A percentile compares a stretch with the other conserved stretches of the same genome.
These are phyloP conservation scores for Plasmodium yoelii DNA, from an alignment of 169 alveolate genomes.

Conservation along the genomic window DNA sequence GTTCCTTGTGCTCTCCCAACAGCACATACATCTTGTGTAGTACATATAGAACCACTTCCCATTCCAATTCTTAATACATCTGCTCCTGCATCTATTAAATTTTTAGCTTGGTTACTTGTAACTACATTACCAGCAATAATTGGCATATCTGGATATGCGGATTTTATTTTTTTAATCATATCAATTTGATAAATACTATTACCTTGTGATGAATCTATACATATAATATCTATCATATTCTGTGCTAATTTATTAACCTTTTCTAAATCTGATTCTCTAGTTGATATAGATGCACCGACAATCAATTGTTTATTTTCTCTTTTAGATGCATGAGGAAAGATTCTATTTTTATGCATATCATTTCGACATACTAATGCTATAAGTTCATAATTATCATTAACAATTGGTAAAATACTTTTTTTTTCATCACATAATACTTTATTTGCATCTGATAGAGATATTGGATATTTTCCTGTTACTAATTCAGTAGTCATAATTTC, in stretches of 20 bases:
- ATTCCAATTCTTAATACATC: constrained; percentile 93
- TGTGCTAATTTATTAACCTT: constrained; percentile 79
- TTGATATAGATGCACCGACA: constrained; percentile 91
- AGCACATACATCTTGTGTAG: constrained; percentile 94
- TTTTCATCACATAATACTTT: constrained; percentile 84
- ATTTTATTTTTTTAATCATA: constrained; percentile 89
- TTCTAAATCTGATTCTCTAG: constrained; percentile 81
- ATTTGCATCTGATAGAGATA: constrained; percentile 90
- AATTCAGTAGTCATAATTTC: constrained; percentile 90
- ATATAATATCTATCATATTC: constrained; percentile 86
- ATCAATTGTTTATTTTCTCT: constrained; percentile 90
- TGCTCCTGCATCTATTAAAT: constrained; percentile 90
- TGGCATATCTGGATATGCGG: constrained; percentile 88
- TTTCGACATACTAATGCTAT: constrained; percentile 91
- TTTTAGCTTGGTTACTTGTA: constrained; percentile 92
- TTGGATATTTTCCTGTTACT: constrained; percentile 88
- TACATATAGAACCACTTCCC: constrained; percentile 98
- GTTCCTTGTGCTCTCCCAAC: constrained; percentile 94
- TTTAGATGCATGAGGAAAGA: constrained; percentile 91
- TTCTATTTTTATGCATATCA: constrained; percentile 90
- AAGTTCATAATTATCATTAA: constrained; percentile 87
- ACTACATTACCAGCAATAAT: constrained; percentile 95
- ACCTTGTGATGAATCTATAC: constrained; percentile 95
- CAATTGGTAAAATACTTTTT: constrained; percentile 91
- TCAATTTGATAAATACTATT: constrained; percentile 92